phyloP scores from a whole-genome alignment of 495 filamentous ascomycete genomes.

The Daldinia grandis region DNA sequence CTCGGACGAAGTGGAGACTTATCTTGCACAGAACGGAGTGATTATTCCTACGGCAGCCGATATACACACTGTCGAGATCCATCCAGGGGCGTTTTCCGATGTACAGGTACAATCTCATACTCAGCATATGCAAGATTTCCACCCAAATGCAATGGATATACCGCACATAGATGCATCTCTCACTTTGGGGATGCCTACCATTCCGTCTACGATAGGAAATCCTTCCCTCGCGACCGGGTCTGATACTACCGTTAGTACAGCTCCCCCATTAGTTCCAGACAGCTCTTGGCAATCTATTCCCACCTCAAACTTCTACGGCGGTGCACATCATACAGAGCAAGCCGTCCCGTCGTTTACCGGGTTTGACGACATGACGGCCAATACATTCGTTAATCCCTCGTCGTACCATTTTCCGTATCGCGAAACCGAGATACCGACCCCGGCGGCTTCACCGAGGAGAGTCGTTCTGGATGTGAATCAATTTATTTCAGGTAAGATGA shows the following conservation, averaged over 20 bases:
- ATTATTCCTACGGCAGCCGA: conserved; percentile 61
- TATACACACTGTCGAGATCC: conserved; percentile 61
- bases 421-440: not conserved
- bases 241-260: not conserved
- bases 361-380: conserved; percentile 27
- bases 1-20: conserved; percentile 74
- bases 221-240: not conserved
- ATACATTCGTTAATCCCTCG: conserved; percentile 15
- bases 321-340: conserved; percentile 1
- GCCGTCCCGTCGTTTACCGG: conserved; percentile 27
- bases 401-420: conserved; percentile 45
- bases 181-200: not conserved
- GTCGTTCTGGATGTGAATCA: conserved; percentile 40
- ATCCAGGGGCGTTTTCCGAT: conserved; percentile 46
- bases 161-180: conserved; percentile 4
- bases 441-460: conserved; percentile 13
- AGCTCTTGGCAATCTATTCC: conserved; percentile 26
- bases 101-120: conserved; percentile 14
- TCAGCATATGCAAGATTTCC: conserved; percentile 12
- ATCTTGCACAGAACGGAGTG: conserved; percentile 67
- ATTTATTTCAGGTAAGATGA: conserved; percentile 33
- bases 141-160: conserved; percentile 8
- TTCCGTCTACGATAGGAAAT: not conserved
- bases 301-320: conserved; percentile 16
- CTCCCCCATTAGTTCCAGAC: not conserved